These are phyloP conservation scores for Penicillium sumatraense DNA, from an alignment of 2,329 filamentous ascomycete species.

Conservation along the genomic window DNA sequence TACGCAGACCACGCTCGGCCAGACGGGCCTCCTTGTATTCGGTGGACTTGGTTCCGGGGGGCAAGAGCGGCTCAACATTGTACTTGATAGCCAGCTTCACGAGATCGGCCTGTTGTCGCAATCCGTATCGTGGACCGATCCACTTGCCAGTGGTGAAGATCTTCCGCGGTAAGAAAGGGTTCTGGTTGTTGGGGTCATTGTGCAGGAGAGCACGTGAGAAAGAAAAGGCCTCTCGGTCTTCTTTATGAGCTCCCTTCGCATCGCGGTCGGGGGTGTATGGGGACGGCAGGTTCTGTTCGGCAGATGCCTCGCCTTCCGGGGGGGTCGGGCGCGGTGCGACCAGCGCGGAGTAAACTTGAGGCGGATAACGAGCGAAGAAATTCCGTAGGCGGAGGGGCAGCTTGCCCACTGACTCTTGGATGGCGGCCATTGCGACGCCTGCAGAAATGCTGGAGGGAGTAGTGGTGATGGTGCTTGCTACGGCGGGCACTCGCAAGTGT, in stretches of 20 bases:
- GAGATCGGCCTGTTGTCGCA: slow-evolving; percentile 86
- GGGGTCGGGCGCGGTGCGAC: slow-evolving; percentile 32
- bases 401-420: slow-evolving; percentile 23
- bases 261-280: slow-evolving; percentile 48
- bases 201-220: slow-evolving; percentile 39
- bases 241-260: slow-evolving; percentile 45
- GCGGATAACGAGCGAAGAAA: slow-evolving; percentile 91
- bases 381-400: slow-evolving; percentile 78
- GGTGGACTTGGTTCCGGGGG: slow-evolving; percentile 75
- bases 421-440: slow-evolving; percentile 23
- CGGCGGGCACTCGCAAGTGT: background rate
- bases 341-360: slow-evolving; percentile 56
- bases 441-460: background rate
- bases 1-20: slow-evolving; percentile 77
- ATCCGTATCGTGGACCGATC: slow-evolving; percentile 80
- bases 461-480: no score
- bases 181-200: slow-evolving; percentile 58
- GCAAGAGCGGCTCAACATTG: slow-evolving; percentile 80
- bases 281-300: slow-evolving; percentile 34
- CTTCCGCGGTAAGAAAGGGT: slow-evolving; percentile 82
- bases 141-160: slow-evolving; percentile 79
- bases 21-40: slow-evolving; percentile 69
- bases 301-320: slow-evolving; percentile 25
- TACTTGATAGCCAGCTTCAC: slow-evolving; percentile 81
- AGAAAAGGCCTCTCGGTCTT: slow-evolving; percentile 36